Base-by-base conservation (phyloP, 148 eudicot species). In the Camellia japonica region DNA sequence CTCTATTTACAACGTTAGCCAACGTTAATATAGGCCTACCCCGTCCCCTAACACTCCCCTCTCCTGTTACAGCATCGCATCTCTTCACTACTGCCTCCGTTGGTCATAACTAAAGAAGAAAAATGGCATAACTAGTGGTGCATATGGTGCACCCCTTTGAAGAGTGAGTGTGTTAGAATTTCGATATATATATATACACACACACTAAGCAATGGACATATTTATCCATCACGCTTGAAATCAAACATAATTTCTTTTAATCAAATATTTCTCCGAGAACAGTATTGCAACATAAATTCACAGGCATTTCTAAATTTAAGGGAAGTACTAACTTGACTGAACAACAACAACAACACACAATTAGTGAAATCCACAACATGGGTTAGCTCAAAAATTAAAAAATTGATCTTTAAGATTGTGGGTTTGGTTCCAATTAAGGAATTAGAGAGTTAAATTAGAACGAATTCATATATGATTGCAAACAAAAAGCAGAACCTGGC, bases 401-500 rank as follows among this genome's bases (percentile, higher is more conserved):
- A 69, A 12, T 9, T 5, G 41, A 3, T 20, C 20, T 52, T 19
- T 44, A 0, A 60, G 54, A n/a, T 23, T 56, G 11, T 44, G 68
- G 55, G 78, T 16, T 9, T 7, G 4, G 54, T 60, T 75, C 68
- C 16, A 74, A 59, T n/a, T 75, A 41, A 7, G 14, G 7, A 55
- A 55, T 2, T 3, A 41, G 20, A 55, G 49, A 18, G 49, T 41
- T 74, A 20, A 58, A 55, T 56, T 56, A 74, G 77, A 14, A 56
- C 10, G 56, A 74, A 44, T 44, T 56, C 64, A 41, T 8, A 13
- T 70, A n/a, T 30, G 38, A 30, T 61, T 19, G 18, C 65, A 61
- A 61, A 16, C 20, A 16, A 75, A 43, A 79, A 63, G 78, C 71
- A 77, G 47, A 78, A 41, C 98, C 97, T 92, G 98, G 80, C 98